phyloP scores from a whole-genome alignment of 805 yeast genomes.

The Candida sanyiensis region DNA sequence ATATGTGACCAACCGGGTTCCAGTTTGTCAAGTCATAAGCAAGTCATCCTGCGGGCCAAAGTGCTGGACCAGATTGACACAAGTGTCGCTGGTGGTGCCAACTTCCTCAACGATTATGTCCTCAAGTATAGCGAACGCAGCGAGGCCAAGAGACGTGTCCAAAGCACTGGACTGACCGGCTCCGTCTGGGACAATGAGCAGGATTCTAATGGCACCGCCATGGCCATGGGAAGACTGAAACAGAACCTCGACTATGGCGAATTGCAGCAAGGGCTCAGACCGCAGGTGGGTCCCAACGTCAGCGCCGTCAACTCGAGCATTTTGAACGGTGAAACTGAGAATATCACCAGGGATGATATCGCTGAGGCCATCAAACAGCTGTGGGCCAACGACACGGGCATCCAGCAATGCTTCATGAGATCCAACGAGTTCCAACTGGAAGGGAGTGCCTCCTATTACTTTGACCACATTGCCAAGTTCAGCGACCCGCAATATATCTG shows the following conservation, averaged over 20 bases:
- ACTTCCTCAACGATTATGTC: constrained; percentile 59
- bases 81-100: constrained; percentile 58
- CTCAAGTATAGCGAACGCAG: constrained; percentile 52
- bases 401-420: constrained; percentile 48
- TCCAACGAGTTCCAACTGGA: constrained; percentile 82
- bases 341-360: constrained; percentile 41
- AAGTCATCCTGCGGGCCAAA: constrained; percentile 48
- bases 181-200: constrained; percentile 23
- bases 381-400: constrained; percentile 71
- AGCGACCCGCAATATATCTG: constrained; percentile 63
- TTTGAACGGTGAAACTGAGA: constrained; percentile 10
- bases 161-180: constrained; percentile 51
- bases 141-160: constrained; percentile 43
- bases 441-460: constrained; percentile 75
- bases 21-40: constrained; percentile 41
- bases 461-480: constrained; percentile 64
- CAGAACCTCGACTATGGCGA: constrained; percentile 15
- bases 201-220: constrained; percentile 8
- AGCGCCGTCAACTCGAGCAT: constrained; percentile 17
- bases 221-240: constrained; percentile 2
- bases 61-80: constrained; percentile 60
- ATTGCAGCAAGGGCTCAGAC: constrained; percentile 16
- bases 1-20: constrained; percentile 57
- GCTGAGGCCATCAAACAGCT: constrained; percentile 64
- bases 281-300: constrained; percentile 21